These are phyloP conservation scores for Penicillium sclerotiorum DNA, from an alignment of 2,329 filamentous ascomycete genomes.

Conservation along the genomic window DNA sequence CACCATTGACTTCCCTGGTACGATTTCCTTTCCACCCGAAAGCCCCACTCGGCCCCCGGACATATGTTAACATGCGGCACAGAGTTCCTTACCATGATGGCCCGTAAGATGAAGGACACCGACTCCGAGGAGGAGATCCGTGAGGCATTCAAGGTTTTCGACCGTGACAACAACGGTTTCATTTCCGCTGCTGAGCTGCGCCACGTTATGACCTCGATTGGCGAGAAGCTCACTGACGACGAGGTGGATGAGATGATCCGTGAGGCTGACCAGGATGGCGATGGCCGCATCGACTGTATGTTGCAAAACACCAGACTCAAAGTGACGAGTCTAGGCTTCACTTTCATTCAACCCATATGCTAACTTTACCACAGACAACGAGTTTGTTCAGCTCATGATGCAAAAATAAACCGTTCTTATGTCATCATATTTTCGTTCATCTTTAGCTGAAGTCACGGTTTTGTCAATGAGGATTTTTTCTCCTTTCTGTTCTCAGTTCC, in stretches of 20 bases:
- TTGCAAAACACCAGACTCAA: slow-evolving; percentile 10
- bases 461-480: slow-evolving; percentile 27
- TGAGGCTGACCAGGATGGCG: slow-evolving; percentile 85
- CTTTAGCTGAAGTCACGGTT: slow-evolving; percentile 34
- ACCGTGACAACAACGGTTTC: slow-evolving; percentile 89
- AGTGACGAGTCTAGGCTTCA: background rate
- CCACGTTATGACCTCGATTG: slow-evolving; percentile 90
- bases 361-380: slow-evolving; percentile 68
- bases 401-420: slow-evolving; percentile 68
- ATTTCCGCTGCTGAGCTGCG: slow-evolving; percentile 86
- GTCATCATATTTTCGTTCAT: slow-evolving; percentile 29
- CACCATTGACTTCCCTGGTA: slow-evolving; percentile 89
- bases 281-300: slow-evolving; percentile 86
- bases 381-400: slow-evolving; percentile 95
- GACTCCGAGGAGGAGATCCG: slow-evolving; percentile 90
- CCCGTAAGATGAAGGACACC: slow-evolving; percentile 91
- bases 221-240: slow-evolving; percentile 87
- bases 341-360: slow-evolving; percentile 5
- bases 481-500: slow-evolving; percentile 23
- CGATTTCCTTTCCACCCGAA: slow-evolving; percentile 28
- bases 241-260: slow-evolving; percentile 94
- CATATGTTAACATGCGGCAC: slow-evolving; percentile 41
- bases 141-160: slow-evolving; percentile 88
- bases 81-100: slow-evolving; percentile 95
- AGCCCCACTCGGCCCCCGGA: background rate